Evolutionary conservation across 169 alveolate genomes (phyloP).

Genomic region (Babesia bovis): DNA sequence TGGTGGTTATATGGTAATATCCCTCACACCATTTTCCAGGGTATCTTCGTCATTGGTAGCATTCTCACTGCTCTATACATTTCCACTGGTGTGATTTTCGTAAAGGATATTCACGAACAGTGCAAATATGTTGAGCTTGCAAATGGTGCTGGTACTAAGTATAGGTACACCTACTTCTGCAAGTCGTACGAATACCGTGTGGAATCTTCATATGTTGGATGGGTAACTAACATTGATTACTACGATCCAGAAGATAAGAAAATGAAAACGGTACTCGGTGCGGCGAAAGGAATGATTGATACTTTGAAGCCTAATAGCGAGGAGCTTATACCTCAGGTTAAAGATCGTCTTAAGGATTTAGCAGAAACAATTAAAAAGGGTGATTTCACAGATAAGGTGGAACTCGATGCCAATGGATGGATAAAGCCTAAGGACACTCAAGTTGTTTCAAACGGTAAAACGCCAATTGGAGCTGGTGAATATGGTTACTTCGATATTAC

Average conservation of each 20-base stretch:
- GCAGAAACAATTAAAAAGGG: slow-evolving; percentile 33
- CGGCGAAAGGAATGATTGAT: slow-evolving; percentile 73
- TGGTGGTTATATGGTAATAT: slow-evolving; percentile 90
- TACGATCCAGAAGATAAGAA: slow-evolving; percentile 72
- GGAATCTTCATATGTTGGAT: slow-evolving; percentile 76
- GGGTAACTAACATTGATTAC: slow-evolving; percentile 86
- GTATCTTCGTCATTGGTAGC: slow-evolving; percentile 81
- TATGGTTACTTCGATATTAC: slow-evolving; percentile 76
- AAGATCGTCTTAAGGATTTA: slow-evolving; percentile 12
- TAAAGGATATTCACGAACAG: slow-evolving; percentile 71
- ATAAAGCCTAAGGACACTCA: slow-evolving; percentile 27
- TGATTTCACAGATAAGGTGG: slow-evolving; percentile 34
- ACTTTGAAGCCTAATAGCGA: slow-evolving; percentile 37
- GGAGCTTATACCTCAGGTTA: slow-evolving; percentile 51
- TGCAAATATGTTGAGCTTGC: slow-evolving; percentile 68
- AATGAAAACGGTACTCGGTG: slow-evolving; percentile 81
- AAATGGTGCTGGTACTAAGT: slow-evolving; percentile 12
- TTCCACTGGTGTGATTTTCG: slow-evolving; percentile 81
- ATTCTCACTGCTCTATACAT: slow-evolving; percentile 82
- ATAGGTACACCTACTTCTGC: slow-evolving; percentile 78
- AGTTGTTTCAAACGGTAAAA: slow-evolving; percentile 4
- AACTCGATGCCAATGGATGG: slow-evolving; percentile 71
- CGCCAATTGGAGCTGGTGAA: slow-evolving; percentile 68
- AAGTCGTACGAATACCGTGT: slow-evolving; percentile 83
- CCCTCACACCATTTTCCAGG: slow-evolving; percentile 89